These are phyloP conservation scores for Teratosphaeria pseudoeucalypti DNA, from an alignment of 2,329 filamentous ascomycete genomes.

Conservation along the genomic window DNA sequence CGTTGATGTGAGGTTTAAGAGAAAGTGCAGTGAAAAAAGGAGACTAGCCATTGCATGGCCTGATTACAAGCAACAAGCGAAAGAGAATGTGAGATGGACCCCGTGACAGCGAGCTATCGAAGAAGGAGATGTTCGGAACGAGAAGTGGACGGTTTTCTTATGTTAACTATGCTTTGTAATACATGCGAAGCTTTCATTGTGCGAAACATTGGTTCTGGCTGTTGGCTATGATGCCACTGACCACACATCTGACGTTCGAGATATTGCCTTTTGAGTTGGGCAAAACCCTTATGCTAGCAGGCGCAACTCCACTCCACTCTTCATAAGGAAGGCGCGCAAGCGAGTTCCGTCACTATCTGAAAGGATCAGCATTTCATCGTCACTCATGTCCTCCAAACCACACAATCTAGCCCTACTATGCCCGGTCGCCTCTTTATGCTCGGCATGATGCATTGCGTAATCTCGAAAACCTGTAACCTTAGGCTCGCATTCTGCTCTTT, in stretches of 20 bases:
- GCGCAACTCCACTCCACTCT: background rate
- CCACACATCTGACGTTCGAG: background rate
- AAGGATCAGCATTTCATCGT: background rate
- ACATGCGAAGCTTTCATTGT: background rate
- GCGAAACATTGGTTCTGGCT: background rate
- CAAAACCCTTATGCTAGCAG: background rate
- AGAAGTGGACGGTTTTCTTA: background rate
- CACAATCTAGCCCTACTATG: background rate
- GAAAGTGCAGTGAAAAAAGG: background rate
- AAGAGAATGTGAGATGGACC: background rate
- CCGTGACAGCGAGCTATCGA: background rate
- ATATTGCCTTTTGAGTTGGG: background rate
- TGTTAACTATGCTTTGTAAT: background rate
- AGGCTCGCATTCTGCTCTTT: background rate
- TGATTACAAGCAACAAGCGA: background rate
- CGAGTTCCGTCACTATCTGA: background rate
- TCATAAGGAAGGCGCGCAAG: background rate
- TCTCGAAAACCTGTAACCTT: background rate
- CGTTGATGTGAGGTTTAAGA: background rate
- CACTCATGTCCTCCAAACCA: background rate
- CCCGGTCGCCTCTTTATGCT: background rate
- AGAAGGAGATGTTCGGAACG: background rate
- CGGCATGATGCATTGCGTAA: background rate
- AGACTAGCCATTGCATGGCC: background rate
- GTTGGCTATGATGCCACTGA: background rate